Evolutionary conservation across 176 grass and related monocot genomes (phyloP), one percentile per base, ranked within the genome.

Genomic region (Guadua angustifolia): DNA sequence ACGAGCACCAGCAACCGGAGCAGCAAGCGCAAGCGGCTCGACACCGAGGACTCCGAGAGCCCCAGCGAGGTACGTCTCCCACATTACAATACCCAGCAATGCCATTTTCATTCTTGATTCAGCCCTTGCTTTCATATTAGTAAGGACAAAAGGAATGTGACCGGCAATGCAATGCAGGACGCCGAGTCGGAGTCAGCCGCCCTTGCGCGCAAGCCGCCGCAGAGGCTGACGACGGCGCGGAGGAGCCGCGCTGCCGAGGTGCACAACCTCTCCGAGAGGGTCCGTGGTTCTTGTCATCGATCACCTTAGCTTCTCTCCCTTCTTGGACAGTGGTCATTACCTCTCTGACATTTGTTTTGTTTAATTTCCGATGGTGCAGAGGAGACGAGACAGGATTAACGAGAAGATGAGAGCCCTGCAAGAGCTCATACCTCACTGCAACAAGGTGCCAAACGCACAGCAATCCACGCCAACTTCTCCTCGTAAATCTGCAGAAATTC

Each of bases 351-450:
- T 58, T 16, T 36, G 11, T 17, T 18, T 19, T 44, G 29, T 36
- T 4, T 36, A 36, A 36, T 44, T 17, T 9, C 2, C 0, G 22
- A 29, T 9, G 39, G 70, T 91, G 88, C 82, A 98, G 95, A 93
- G 84, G 90, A 93, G 95, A 92, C 92, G 95, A 62, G 95, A 98
- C 77, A 85, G 95, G 86, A 98, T 98, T 21, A 98, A 98, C 71
- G 87, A 98, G 80, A 98, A 98, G 79, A 98, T 98, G 93, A 89
- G 92, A 77, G 95, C 95, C 36, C 78, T 98, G 79, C 93, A 98
- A 52, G 93, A 95, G 61, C 93, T 98, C 83, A 98, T 98, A 77
- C 95, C 95, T 73, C 85, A 95, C 90, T 95, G 95, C 61, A 98
- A 98, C 91, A 98, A 98, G 88, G 92, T 98, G 9, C 3, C 12